Conservation (phyloP, 768 basidiomycete species). For the Lactarius sp. region DNA sequence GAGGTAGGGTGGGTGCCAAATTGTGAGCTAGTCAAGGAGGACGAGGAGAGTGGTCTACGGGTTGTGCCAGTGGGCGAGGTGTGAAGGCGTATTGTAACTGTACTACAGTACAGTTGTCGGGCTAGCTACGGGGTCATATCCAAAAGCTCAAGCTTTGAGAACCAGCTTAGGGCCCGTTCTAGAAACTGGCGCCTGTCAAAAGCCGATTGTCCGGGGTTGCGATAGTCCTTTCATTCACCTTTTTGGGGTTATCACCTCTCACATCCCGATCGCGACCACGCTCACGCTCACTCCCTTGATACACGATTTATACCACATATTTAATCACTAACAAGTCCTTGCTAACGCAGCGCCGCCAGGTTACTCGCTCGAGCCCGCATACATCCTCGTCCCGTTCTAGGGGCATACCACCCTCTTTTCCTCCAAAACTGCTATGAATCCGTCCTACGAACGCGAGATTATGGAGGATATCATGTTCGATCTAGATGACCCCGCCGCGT, state of each 20-base stretch:
- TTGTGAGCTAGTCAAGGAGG: too few species aligned
- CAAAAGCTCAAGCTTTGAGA: too few species aligned
- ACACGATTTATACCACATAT: background rate
- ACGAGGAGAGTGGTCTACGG: too few species aligned
- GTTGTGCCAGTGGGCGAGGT: too few species aligned
- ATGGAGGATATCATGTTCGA: conserved; percentile 21
- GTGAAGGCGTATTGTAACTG: too few species aligned
- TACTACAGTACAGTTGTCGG: too few species aligned
- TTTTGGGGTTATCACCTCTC: background rate
- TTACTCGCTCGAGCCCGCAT: background rate
- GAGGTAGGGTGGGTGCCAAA: too few species aligned
- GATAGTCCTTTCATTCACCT: background rate
- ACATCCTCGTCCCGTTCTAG: background rate
- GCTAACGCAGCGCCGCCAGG: background rate
- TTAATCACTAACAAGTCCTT: background rate
- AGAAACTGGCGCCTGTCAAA: too few species aligned
- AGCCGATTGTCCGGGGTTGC: too few species aligned
- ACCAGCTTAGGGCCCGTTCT: too few species aligned
- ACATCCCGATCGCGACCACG: too few species aligned
- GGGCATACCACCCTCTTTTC: background rate
- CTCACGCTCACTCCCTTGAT: background rate
- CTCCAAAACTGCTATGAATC: background rate
- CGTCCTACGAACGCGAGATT: conserved; percentile 23
- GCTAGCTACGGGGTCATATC: too few species aligned
- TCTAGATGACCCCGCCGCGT: conserved; percentile 13